Evolutionary conservation across 805 yeast genomes (phyloP), one percentile per base, ranked within the genome.

Genomic region (Schwanniomyces pseudopolymorphus): DNA sequence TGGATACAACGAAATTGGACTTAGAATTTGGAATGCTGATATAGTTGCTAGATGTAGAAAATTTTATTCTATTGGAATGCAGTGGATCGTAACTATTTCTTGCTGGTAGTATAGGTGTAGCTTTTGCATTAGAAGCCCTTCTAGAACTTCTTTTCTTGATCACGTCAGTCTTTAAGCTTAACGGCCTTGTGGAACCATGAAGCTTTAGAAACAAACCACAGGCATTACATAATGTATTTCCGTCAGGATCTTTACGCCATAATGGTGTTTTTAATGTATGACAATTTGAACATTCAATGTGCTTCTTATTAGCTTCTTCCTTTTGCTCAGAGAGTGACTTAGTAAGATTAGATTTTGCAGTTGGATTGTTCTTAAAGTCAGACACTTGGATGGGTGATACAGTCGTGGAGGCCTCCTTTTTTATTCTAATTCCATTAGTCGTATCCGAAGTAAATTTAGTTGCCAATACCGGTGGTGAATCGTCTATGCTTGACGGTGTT

Each of bases 211-310:
- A 81, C 19, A 81, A 64, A 0, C 86, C 86, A 65, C 86, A 81
- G 0, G 86, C 86, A 56, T 81, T 81, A 58, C 86, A 81, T 4
- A 81, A 65, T 2, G 85, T 80, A 49, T 80, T 78, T 1, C 86
- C 86, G 22, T 63, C 69, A 5, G 82, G 75, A 55, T 81, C 84
- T 56, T 80, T 72, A 39, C 86, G 64, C 86, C 86, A 81, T 20
- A 81, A 65, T 0, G 86, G 86, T 0, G 86, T 81, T 47, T 79
- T 81, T 2, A 74, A 59, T 0, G 86, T 81, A 40, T 79, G 77
- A 58, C 86, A 81, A 61, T 81, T 81, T 46, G 67, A 67, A 59
- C 86, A 81, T 51, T 76, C 79, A 3, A 77, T 69, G 16, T 50
- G 49, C 17, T 52, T 53, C 11, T 45, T 48, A 20, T 45, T 48